Evolutionary conservation across 1,139 yeast genomes (phyloP).

Genomic region (Blastobotrys malaysiensis): DNA sequence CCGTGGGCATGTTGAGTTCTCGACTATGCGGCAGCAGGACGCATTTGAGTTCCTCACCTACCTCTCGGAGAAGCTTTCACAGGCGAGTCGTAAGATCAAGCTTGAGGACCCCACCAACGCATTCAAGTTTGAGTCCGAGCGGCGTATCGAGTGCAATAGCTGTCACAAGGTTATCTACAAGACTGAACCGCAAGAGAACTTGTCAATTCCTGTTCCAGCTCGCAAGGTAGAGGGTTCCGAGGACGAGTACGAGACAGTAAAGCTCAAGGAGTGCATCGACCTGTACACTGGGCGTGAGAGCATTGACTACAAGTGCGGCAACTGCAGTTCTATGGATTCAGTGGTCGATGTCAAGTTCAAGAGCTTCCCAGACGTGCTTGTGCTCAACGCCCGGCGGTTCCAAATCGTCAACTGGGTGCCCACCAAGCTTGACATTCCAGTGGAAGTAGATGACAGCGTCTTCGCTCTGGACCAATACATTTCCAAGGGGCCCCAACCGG

Average conservation of each 20-base stretch:
- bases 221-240: slow-evolving; percentile 35
- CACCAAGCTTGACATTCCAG: slow-evolving; percentile 68
- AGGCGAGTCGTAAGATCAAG: slow-evolving; percentile 28
- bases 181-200: slow-evolving; percentile 56
- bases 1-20: slow-evolving; percentile 71
- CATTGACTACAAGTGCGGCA: slow-evolving; percentile 65
- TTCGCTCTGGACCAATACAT: slow-evolving; percentile 38
- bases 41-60: slow-evolving; percentile 83
- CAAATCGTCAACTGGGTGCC: slow-evolving; percentile 90
- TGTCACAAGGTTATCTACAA: slow-evolving; percentile 60
- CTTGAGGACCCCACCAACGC: slow-evolving; percentile 44
- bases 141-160: slow-evolving; percentile 55
- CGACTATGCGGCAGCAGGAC: slow-evolving; percentile 88
- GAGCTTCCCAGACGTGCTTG: slow-evolving; percentile 64
- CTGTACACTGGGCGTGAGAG: slow-evolving; percentile 46
- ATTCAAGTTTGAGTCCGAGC: slow-evolving; percentile 61
- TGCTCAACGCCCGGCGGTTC: slow-evolving; percentile 73
- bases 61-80: slow-evolving; percentile 58
- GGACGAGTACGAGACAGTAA: slow-evolving; percentile 48
- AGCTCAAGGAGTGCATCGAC: slow-evolving; percentile 49
- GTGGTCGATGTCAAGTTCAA: slow-evolving; percentile 45
- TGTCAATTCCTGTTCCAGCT: slow-evolving; percentile 59
- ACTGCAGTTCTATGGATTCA: slow-evolving; percentile 40
- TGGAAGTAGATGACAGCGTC: slow-evolving; percentile 48
- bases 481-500: slow-evolving; percentile 36